Evolutionary conservation across 2,329 filamentous ascomycete genomes (phyloP).

Genomic region (Aspergillus vadensis): DNA sequence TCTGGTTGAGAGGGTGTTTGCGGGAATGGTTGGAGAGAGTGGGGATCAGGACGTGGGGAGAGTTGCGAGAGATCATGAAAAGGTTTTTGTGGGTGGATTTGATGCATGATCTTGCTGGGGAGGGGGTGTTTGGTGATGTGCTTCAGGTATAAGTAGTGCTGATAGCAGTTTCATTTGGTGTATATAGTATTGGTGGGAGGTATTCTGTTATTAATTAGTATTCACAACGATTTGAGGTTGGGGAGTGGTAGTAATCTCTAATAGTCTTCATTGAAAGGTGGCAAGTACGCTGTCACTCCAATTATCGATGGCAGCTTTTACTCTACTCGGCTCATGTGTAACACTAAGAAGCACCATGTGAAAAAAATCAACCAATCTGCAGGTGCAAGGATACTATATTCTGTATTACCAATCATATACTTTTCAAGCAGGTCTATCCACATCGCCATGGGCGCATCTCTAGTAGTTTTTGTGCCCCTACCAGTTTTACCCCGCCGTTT

Average conservation of each 20-base stretch:
- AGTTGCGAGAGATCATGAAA: not conserved
- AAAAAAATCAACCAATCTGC: not conserved
- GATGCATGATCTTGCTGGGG: not conserved
- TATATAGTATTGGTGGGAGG: too few species aligned
- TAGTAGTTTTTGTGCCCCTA: conserved; percentile 13
- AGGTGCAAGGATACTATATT: not conserved
- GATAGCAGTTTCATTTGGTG: too few species aligned
- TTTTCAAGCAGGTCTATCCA: conserved; percentile 19
- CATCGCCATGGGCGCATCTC: conserved; percentile 12
- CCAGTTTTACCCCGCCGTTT: not conserved
- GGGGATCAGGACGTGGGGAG: not conserved
- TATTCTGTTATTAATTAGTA: too few species aligned
- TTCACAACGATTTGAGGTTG: too few species aligned
- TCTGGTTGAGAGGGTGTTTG: not conserved
- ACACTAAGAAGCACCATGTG: too few species aligned
- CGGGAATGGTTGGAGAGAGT: not conserved
- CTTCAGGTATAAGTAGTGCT: not conserved
- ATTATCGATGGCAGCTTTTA: too few species aligned
- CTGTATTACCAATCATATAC: conserved; percentile 17
- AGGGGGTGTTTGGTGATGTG: not conserved
- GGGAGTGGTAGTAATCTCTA: too few species aligned
- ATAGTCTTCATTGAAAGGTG: too few species aligned
- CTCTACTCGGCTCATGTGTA: too few species aligned
- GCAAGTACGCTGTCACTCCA: too few species aligned
- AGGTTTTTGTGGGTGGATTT: not conserved